phyloP scores from a whole-genome alignment of 2,329 filamentous ascomycete genomes.

The Penicillium rolfsii region DNA sequence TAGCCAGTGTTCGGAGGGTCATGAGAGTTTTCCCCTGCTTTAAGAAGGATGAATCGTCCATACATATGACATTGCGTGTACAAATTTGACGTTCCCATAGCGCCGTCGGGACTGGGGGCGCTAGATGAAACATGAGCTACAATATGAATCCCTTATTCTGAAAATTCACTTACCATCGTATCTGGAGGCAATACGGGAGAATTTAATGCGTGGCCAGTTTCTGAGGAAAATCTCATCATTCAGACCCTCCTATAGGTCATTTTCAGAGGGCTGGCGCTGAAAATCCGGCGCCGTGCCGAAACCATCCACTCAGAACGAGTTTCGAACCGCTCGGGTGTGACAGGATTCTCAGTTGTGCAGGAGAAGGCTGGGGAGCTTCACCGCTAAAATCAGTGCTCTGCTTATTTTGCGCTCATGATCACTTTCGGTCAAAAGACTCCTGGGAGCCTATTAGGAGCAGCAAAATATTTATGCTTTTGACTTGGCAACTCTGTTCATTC shows the following conservation, averaged over 20 bases:
- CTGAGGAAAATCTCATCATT: neutral
- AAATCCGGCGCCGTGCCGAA: neutral
- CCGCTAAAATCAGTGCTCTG: neutral
- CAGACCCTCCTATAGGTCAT: neutral
- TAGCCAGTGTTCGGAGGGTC: neutral
- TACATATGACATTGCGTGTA: neutral
- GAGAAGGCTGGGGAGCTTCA: neutral
- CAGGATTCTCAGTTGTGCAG: neutral
- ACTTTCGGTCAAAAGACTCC: neutral
- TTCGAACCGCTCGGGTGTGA: neutral
- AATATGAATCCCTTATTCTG: neutral
- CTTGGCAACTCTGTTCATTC: too few relatives aligned
- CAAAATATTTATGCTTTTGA: neutral
- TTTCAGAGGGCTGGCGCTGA: neutral
- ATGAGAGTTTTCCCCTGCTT: neutral
- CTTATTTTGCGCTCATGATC: neutral
- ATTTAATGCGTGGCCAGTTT: neutral
- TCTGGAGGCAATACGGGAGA: neutral
- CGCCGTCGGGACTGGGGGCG: neutral
- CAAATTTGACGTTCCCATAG: neutral
- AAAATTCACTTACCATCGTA: too few relatives aligned
- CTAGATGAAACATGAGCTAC: neutral
- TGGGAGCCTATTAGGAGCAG: neutral
- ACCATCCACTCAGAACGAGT: neutral
- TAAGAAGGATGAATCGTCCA: neutral